Conservation (phyloP, 495 filamentous ascomycete species). For the Trichoderma reesei region DNA sequence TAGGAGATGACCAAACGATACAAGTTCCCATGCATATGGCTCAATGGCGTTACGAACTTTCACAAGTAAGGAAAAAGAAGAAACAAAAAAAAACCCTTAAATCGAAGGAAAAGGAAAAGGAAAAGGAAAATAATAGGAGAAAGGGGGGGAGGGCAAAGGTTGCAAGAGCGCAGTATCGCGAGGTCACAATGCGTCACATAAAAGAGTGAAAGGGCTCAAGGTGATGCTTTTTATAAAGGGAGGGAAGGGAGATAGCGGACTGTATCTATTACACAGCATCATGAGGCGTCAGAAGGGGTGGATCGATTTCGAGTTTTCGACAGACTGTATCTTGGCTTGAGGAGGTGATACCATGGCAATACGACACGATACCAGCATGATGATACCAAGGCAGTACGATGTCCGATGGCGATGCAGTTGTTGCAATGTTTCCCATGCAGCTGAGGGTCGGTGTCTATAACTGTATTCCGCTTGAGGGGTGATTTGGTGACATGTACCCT, state of each 20-base stretch:
- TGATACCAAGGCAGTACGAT: too few species aligned
- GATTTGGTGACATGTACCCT: too few species aligned
- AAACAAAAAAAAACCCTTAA: background rate
- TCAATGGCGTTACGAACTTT: background rate
- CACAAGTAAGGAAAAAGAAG: background rate
- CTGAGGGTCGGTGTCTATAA: too few species aligned
- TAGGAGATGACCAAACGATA: background rate
- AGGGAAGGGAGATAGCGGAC: background rate
- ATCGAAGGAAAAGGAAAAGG: background rate
- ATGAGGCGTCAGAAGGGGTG: conserved; percentile 2
- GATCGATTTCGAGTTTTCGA: background rate
- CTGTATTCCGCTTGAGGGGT: too few species aligned
- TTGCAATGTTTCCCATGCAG: too few species aligned
- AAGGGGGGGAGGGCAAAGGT: background rate
- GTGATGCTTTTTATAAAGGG: background rate
- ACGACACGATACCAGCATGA: too few species aligned
- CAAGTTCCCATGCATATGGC: background rate
- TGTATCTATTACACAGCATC: background rate
- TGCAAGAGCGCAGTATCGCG: background rate
- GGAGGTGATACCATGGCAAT: background rate
- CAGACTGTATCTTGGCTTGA: conserved; percentile 1
- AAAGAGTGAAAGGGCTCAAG: background rate
- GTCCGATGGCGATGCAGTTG: too few species aligned
- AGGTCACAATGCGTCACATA: background rate
- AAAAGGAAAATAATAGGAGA: background rate